phyloP scores from a whole-genome alignment of 495 filamentous ascomycete species.

The Neurospora hispaniola region DNA sequence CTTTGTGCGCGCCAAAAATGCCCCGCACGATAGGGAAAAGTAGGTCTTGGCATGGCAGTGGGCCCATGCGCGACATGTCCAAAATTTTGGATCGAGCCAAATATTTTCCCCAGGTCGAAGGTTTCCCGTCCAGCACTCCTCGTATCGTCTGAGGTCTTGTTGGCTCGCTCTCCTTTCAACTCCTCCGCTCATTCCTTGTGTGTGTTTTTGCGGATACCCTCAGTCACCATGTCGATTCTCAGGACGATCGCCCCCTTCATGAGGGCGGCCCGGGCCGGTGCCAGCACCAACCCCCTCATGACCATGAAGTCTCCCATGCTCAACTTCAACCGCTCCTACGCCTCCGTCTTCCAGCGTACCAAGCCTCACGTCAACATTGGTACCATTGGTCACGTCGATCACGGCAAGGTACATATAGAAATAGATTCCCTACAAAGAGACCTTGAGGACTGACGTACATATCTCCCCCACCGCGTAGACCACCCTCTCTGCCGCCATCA shows the following conservation, averaged over 20 bases:
- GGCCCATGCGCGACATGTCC: not conserved
- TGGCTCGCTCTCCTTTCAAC: constrained; percentile 6
- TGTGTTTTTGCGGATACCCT: constrained; percentile 11
- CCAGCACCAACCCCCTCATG: constrained; percentile 55
- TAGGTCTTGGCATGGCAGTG: constrained; percentile 1
- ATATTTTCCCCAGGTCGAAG: constrained; percentile 8
- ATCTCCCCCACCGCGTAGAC: constrained; percentile 51
- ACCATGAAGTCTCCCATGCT: constrained; percentile 47
- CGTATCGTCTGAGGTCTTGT: constrained; percentile 2
- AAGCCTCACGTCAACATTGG: constrained; percentile 99
- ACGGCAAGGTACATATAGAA: constrained; percentile 69
- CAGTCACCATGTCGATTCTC: constrained; percentile 51
- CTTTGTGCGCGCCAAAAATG: not conserved
- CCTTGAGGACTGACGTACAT: constrained; percentile 11
- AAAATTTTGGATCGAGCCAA: constrained; percentile 14
- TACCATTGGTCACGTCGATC: constrained; percentile 99
- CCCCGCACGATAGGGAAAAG: not conserved
- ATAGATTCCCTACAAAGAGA: constrained; percentile 1
- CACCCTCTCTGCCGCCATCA: constrained; percentile 94
- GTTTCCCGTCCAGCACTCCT: not conserved
- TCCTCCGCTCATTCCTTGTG: constrained; percentile 19
- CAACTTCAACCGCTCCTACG: constrained; percentile 61
- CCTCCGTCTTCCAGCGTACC: constrained; percentile 66
- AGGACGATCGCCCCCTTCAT: constrained; percentile 59
- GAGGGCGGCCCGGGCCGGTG: constrained; percentile 53